Conservation (phyloP, 1,284 basidiomycete genomes). For the Marasmius sp. region DNA sequence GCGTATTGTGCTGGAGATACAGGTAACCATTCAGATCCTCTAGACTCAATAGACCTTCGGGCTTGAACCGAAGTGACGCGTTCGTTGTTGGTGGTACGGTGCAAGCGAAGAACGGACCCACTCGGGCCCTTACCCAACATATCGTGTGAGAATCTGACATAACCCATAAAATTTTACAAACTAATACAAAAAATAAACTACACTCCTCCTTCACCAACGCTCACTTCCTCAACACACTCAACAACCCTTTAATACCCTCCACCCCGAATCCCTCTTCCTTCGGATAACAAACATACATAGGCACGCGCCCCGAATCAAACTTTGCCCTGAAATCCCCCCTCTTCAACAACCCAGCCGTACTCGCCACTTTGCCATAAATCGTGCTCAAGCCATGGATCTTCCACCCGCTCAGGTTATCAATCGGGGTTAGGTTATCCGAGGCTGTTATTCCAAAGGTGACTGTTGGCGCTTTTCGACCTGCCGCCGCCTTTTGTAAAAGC, state of each 20-base stretch:
- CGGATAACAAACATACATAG: constrained; percentile 48
- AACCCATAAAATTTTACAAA: too few relatives aligned
- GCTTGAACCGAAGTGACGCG: too few relatives aligned
- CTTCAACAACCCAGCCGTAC: constrained; percentile 33
- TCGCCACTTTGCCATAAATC: constrained; percentile 37
- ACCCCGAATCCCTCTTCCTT: constrained; percentile 39
- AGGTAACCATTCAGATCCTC: too few relatives aligned
- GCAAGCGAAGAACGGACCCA: too few relatives aligned
- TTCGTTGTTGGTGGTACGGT: too few relatives aligned
- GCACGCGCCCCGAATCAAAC: constrained; percentile 37
- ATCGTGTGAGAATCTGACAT: too few relatives aligned
- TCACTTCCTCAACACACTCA: constrained; percentile 34
- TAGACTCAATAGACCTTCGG: too few relatives aligned
- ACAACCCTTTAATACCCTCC: constrained; percentile 35
- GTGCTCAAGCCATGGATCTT: constrained; percentile 37
- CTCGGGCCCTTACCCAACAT: too few relatives aligned
- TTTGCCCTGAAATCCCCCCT: constrained; percentile 45
- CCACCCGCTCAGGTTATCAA: constrained; percentile 43
- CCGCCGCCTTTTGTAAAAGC: constrained; percentile 27
- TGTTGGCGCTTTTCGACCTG: constrained; percentile 21
- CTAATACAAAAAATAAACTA: too few relatives aligned
- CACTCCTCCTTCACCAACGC: background rate
- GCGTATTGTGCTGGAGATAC: too few relatives aligned
- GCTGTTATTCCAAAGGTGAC: constrained; percentile 46
- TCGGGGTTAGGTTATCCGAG: constrained; percentile 32